Evolutionary conservation across 1,284 basidiomycete species (phyloP).

Genomic region (Abortiporus biennis): DNA sequence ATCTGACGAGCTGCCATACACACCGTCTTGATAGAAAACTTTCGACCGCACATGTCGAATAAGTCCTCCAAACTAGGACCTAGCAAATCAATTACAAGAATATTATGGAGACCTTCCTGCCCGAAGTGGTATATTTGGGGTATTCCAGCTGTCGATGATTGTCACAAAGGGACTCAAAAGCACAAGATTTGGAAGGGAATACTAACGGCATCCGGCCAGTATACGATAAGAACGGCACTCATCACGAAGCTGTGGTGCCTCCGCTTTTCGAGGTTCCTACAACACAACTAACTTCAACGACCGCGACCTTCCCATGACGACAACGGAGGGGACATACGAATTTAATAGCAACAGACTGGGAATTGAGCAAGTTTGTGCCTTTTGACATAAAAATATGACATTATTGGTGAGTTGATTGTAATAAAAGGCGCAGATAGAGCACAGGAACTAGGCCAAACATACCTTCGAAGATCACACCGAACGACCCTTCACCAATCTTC

Average conservation of each 20-base stretch:
- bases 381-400: too few relatives aligned
- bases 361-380: conserved; percentile 99
- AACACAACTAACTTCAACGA: too few relatives aligned
- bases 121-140: conserved; percentile 99
- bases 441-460: conserved; percentile 45
- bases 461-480: conserved; percentile 61
- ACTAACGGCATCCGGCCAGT: conserved; percentile 86
- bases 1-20: conserved; percentile 95
- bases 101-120: conserved; percentile 99
- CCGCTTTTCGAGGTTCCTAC: conserved; percentile 96
- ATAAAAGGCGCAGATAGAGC: too few relatives aligned
- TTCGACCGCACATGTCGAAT: conserved; percentile 99
- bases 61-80: conserved; percentile 97
- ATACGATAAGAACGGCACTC: conserved; percentile 98
- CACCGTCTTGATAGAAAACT: conserved; percentile 97
- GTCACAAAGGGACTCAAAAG: too few relatives aligned
- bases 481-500: conserved; percentile 99
- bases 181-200: background rate
- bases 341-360: conserved; percentile 99
- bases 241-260: conserved; percentile 95
- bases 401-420: too few relatives aligned
- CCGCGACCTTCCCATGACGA: too few relatives aligned
- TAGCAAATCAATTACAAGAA: conserved; percentile 97
- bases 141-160: too few relatives aligned
- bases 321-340: conserved; percentile 96